Evolutionary conservation across 352 stramenopile species (phyloP), one percentile per base, ranked within the genome.

Genomic region (Phytophthora cryptogea): DNA sequence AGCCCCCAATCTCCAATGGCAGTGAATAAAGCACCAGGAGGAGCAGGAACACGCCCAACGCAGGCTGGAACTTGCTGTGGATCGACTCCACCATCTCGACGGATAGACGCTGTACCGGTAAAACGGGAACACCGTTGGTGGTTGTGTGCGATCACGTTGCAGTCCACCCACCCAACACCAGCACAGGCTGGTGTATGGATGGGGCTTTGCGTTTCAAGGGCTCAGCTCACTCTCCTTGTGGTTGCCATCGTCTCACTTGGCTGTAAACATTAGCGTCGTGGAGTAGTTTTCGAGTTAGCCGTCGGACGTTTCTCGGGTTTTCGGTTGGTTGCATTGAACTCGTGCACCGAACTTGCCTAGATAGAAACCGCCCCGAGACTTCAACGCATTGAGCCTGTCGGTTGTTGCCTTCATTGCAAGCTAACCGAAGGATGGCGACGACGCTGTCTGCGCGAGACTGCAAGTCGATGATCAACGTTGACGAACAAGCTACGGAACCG

Each of bases 11-110:
- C 16, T 57, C 48, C 2, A 65, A 43, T 6, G 62, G 31, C 7
- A 73, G 23, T 5, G 57, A 72, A 37, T 63, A 56, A 6, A 83
- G 45, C 27, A 40, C 54, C 27, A 82, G 36, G 8, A 85, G 48
- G 14, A 74, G 40, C 50, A 70, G 37, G 10, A 33, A 47, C 16
- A 44, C 54, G 14, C 57, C 64, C 45, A 68, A 57, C 33, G 56
- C 56, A 23, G 61, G 56, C 57, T 63, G 62, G 8, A 70, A 20
- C 43, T 57, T 66, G 40, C 28, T 50, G 51, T 62, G n/a, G 45
- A 57, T 64, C 33, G 51, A 20, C 11, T 57, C 63, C 16, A 33
- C 39, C 13, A 33, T 7, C 36, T 49, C 14, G 26, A 13, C 9
- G 17, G 39, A 44, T 42, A 42, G 33, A 23, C 20, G 20, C 20